A percentile compares a stretch with the other conserved stretches of the same genome.
Conservation (phyloP, 2,329 filamentous ascomycete species). For the Tolypocladium album region DNA sequence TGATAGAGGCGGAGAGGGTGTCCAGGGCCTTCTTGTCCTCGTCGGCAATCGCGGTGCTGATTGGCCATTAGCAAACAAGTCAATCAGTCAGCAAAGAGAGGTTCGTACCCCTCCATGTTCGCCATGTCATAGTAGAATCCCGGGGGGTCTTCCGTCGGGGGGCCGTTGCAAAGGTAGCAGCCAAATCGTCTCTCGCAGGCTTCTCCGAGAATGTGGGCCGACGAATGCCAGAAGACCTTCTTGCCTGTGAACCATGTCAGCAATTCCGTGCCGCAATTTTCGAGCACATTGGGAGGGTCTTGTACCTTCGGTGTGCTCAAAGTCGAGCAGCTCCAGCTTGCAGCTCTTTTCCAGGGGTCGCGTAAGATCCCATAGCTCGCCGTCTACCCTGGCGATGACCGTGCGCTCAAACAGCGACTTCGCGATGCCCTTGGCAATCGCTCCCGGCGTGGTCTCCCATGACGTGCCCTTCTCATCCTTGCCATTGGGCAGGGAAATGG, state of each 20-base stretch:
- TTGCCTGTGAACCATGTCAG: conserved; percentile 43
- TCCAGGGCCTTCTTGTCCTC: conserved; percentile 83
- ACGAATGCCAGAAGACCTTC: conserved; percentile 97
- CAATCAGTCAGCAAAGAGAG: neutral
- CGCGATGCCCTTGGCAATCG: conserved; percentile 68
- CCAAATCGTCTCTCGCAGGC: conserved; percentile 84
- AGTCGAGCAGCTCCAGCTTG: conserved; percentile 74
- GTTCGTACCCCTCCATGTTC: conserved; percentile 26
- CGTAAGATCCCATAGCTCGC: conserved; percentile 83
- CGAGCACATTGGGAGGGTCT: fast-evolving
- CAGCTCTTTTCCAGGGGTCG: conserved; percentile 82
- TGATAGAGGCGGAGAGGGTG: conserved; percentile 66
- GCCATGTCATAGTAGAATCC: conserved; percentile 99
- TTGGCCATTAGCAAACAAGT: conserved; percentile 24
- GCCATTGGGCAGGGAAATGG: conserved; percentile 63
- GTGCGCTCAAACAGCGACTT: conserved; percentile 80
- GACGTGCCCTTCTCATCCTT: conserved; percentile 63
- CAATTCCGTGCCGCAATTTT: neutral
- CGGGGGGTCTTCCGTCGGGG: conserved; percentile 63
- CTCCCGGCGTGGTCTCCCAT: conserved; percentile 82
- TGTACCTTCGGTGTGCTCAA: conserved; percentile 42
- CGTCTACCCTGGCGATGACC: conserved; percentile 78
- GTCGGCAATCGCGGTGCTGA: conserved; percentile 58
- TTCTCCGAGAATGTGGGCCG: conserved; percentile 91
- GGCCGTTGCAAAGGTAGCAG: conserved; percentile 87